phyloP scores from a whole-genome alignment of 2,329 filamentous ascomycete genomes.

The Cadophora malorum region DNA sequence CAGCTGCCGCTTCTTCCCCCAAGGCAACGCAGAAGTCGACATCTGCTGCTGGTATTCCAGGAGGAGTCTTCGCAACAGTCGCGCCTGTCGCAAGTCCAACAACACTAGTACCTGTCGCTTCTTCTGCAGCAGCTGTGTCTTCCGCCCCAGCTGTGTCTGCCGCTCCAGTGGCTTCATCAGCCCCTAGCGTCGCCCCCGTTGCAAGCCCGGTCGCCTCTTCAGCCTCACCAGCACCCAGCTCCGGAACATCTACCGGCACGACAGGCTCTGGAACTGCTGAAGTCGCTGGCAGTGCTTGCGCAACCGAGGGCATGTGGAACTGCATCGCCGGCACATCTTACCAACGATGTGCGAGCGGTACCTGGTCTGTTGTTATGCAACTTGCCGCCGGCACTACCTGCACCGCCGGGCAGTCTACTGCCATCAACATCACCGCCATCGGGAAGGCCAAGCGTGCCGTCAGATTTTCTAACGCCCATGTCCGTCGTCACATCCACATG shows the following conservation, averaged over 20 bases:
- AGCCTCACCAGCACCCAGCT: conserved; percentile 34
- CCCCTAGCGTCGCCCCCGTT: conserved; percentile 37
- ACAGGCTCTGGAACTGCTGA: conserved; percentile 33
- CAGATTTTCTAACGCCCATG: conserved; percentile 39
- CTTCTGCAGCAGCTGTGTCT: conserved; percentile 31
- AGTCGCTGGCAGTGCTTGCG: conserved; percentile 54
- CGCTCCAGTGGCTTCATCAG: conserved; percentile 28
- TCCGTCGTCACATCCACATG: conserved; percentile 38
- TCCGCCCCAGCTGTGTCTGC: conserved; percentile 29
- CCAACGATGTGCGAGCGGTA: conserved; percentile 61
- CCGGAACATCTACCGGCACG: conserved; percentile 37
- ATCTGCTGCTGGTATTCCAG: conserved; percentile 31
- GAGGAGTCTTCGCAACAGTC: conserved; percentile 47
- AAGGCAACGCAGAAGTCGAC: conserved; percentile 19
- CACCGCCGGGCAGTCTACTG: conserved; percentile 49
- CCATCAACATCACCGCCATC: conserved; percentile 48
- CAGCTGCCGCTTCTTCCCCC: background rate
- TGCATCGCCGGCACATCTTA: conserved; percentile 57
- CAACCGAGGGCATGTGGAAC: conserved; percentile 59
- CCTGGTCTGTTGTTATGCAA: conserved; percentile 53
- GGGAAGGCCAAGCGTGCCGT: conserved; percentile 36
- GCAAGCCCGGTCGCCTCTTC: conserved; percentile 37
- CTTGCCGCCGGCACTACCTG: conserved; percentile 57
- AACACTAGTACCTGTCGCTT: conserved; percentile 27
- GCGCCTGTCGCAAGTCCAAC: conserved; percentile 27